A percentile compares a stretch with the other conserved stretches of the same genome.
Conservation (phyloP, 2,329 filamentous ascomycete species). For the Anthostomella pinea region DNA sequence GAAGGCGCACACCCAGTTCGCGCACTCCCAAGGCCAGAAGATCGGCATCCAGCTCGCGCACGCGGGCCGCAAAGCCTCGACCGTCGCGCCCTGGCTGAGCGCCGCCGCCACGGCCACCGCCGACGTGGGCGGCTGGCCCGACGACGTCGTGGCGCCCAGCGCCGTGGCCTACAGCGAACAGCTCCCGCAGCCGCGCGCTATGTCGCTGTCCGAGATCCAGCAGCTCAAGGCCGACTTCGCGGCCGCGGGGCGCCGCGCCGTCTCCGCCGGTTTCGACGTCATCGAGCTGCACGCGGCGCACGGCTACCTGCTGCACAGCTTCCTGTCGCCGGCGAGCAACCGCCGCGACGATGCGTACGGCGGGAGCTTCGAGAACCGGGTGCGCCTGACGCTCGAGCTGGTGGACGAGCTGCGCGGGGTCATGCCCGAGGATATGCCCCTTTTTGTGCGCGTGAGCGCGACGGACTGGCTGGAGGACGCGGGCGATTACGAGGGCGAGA, state of each 20-base stretch:
- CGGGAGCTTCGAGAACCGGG: constrained; percentile 69
- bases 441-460: constrained; percentile 65
- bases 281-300: constrained; percentile 76
- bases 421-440: constrained; percentile 62
- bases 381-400: constrained; percentile 64
- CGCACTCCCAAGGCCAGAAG: constrained; percentile 54
- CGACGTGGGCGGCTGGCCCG: constrained; percentile 37
- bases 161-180: constrained; percentile 56
- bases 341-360: constrained; percentile 66
- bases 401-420: constrained; percentile 58
- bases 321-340: constrained; percentile 70
- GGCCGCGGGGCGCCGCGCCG: constrained; percentile 33
- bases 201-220: constrained; percentile 44
- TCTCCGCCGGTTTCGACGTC: constrained; percentile 56
- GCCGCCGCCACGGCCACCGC: constrained; percentile 23
- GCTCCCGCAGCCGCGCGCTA: constrained; percentile 54
- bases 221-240: constrained; percentile 35
- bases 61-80: constrained; percentile 49
- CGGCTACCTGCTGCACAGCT: constrained; percentile 70
- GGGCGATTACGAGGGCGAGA: constrained; percentile 42
- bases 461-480: constrained; percentile 65
- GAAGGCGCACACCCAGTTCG: constrained; percentile 37
- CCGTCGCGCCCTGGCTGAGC: constrained; percentile 34
- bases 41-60: constrained; percentile 71
- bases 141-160: constrained; percentile 46